Evolutionary conservation across 1,284 basidiomycete genomes (phyloP), one percentile per base, ranked within the genome.

Genomic region (Cryptococcus sp.): DNA sequence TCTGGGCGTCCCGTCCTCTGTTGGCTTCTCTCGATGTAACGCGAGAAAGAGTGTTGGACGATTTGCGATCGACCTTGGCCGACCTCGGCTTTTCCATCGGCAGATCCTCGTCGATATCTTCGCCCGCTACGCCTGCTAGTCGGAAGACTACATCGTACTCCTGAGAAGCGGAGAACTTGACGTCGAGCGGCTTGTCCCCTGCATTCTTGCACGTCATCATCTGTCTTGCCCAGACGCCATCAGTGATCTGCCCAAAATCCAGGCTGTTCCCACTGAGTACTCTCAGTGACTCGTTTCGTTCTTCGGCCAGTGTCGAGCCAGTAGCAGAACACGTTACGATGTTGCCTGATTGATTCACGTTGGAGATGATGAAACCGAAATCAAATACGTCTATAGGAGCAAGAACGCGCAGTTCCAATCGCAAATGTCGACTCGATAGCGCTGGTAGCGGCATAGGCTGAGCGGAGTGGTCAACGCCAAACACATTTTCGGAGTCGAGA

Each of bases 201-300:
- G 70, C 69, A 61, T 82, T 82, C 67, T 80, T 81, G 60, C 79
- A 73, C 13, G 77, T 71, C 19, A 82, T 64, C 47, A 80, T 69
- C 67, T 81, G 80, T 58, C 75, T 78, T 15, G 79, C 72, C 81
- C 81, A 82, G 17, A 78, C 69, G 0, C 81, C 81, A 47, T 81
- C 81, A 30, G 75, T 73, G 50, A 81, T 78, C 60, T 81, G 76
- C 13, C 81, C 81, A 68, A 82, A 82, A 69, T 82, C 80, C 41
- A 82, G 65, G 5, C 70, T 69, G 8, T 74, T 70, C 8, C 80
- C 81, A n/a, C 76, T 78, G 7, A 79, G 65, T 22, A 82, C 70
- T 42, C 75, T 71, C 30, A 82, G 64, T 3, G 78, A 73, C 43
- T 79, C 76, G 55, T 82, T 79, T 15, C 66, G 63, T 11, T 73